Evolutionary conservation across 441 rosid genomes (phyloP).

Genomic region (Raphanus hybrid): DNA sequence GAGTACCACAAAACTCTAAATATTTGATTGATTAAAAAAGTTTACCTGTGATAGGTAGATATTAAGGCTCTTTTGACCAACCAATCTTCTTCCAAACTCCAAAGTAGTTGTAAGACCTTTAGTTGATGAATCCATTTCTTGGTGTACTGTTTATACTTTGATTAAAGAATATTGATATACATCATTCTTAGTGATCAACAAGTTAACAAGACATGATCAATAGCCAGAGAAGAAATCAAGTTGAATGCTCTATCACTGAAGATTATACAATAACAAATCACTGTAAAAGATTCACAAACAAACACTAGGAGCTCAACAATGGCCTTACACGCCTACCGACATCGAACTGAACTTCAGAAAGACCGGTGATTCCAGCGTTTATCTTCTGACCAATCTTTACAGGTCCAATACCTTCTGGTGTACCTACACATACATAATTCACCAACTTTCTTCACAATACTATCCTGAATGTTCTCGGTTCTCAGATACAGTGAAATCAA

Average conservation of each 20-base stretch:
- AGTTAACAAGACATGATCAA: background rate
- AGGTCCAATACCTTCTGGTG: constrained; percentile 92
- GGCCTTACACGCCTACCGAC: constrained; percentile 59
- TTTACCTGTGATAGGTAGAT: too few species aligned
- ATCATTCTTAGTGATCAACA: background rate
- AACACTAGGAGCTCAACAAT: constrained; percentile 36
- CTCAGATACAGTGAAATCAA: background rate
- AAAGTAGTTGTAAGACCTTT: background rate
- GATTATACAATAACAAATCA: background rate
- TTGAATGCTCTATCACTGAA: background rate
- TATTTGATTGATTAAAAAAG: too few species aligned
- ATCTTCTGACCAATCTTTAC: constrained; percentile 82
- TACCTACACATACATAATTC: constrained; percentile 53
- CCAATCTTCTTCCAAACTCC: background rate
- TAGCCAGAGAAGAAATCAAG: background rate
- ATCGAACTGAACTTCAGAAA: constrained; percentile 64
- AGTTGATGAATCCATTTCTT: background rate
- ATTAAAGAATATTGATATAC: background rate
- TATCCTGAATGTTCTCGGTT: background rate
- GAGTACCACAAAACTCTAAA: too few species aligned
- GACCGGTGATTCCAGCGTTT: constrained; percentile 86
- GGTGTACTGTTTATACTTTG: background rate
- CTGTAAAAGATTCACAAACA: background rate
- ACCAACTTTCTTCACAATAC: background rate
- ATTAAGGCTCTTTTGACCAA: background rate